Evolutionary conservation across 768 basidiomycete species (phyloP).

Genomic region (Boletus vinaceobasis): DNA sequence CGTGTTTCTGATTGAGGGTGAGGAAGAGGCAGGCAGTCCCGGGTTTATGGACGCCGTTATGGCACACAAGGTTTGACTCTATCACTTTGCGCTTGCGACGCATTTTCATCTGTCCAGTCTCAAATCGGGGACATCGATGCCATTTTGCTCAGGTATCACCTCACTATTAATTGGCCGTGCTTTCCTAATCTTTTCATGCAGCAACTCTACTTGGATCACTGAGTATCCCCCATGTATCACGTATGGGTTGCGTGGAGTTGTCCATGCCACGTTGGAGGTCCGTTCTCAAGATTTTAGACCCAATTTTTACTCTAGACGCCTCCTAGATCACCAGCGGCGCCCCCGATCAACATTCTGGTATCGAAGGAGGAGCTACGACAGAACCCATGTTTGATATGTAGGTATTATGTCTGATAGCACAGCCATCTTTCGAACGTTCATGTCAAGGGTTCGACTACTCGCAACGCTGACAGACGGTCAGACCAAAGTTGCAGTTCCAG

Average conservation of each 20-base stretch:
- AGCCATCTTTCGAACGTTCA: background rate
- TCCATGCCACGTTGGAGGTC: slow-evolving; percentile 81
- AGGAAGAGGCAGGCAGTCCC: slow-evolving; percentile 91
- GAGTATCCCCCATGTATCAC: slow-evolving; percentile 92
- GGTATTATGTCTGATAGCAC: slow-evolving; percentile 12
- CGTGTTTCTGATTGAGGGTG: slow-evolving; percentile 90
- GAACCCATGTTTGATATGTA: slow-evolving; percentile 97
- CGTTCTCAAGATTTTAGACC: background rate
- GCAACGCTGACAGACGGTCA: slow-evolving; percentile 61
- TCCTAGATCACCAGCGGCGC: slow-evolving; percentile 62
- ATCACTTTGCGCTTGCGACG: background rate
- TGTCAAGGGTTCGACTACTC: slow-evolving; percentile 69
- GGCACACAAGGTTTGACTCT: slow-evolving; percentile 59
- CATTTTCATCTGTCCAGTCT: slow-evolving; percentile 43
- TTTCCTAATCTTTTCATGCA: slow-evolving; percentile 25
- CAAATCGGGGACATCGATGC: slow-evolving; percentile 84
- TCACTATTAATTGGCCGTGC: background rate
- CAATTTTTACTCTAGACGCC: background rate
- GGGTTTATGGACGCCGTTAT: slow-evolving; percentile 80
- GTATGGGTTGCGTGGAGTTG: slow-evolving; percentile 91
- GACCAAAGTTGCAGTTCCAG: slow-evolving; percentile 64
- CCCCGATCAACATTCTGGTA: slow-evolving; percentile 89
- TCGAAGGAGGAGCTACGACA: slow-evolving; percentile 82
- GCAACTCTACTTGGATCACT: slow-evolving; percentile 96
- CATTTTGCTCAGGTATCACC: slow-evolving; percentile 73